These are phyloP conservation scores for Penicillium sclerotigenum DNA, from an alignment of 2,329 filamentous ascomycete species.

Conservation along the genomic window DNA sequence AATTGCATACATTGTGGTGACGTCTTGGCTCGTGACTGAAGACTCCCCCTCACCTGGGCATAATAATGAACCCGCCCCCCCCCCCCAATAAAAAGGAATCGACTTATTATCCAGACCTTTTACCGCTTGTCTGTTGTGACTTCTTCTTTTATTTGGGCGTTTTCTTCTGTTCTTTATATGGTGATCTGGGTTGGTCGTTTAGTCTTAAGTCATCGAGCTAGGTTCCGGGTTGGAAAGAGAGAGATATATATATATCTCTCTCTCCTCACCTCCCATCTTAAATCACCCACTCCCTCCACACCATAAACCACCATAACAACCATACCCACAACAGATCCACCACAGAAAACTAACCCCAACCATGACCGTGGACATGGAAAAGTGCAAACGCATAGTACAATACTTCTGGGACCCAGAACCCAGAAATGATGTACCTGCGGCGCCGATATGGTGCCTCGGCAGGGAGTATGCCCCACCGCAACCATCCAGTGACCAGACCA, in stretches of 20 bases:
- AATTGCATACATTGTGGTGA: background rate
- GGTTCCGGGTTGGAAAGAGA: background rate
- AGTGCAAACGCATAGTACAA: conserved; percentile 78
- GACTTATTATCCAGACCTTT: background rate
- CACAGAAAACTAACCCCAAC: background rate
- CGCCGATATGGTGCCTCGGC: conserved; percentile 82
- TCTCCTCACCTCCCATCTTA: background rate
- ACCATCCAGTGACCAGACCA: background rate
- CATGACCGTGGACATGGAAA: conserved; percentile 71
- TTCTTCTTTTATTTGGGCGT: background rate
- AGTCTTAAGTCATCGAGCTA: background rate
- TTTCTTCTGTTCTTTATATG: too few relatives aligned
- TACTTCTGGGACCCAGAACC: conserved; percentile 91
- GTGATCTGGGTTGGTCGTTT: background rate
- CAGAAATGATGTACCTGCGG: conserved; percentile 66
- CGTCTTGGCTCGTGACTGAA: conserved; percentile 7
- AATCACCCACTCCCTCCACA: background rate
- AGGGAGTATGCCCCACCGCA: conserved; percentile 49
- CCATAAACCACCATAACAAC: background rate
- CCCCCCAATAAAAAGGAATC: background rate
- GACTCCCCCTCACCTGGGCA: background rate
- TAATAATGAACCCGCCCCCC: too few relatives aligned
- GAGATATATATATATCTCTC: background rate
- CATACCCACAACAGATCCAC: background rate
- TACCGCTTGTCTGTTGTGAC: too few relatives aligned